Conservation (phyloP, 495 filamentous ascomycete species). For the Hypomontagnella submonticulosa region DNA sequence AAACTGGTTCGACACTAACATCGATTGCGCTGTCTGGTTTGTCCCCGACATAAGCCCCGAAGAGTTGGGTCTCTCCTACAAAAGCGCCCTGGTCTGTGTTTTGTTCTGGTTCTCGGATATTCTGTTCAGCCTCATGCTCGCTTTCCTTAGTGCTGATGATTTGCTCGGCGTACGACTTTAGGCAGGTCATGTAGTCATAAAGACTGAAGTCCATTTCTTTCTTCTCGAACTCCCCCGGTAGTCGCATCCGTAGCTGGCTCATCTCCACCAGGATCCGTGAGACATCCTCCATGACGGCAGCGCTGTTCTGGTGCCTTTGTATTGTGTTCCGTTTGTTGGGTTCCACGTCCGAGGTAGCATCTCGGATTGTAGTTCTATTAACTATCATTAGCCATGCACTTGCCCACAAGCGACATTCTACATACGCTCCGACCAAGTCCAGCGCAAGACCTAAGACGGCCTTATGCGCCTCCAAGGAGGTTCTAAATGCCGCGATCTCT, state of each 20-base stretch:
- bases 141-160: constrained; percentile 38
- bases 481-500: constrained; percentile 50
- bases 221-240: constrained; percentile 49
- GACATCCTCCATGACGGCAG: constrained; percentile 43
- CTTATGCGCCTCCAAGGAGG: constrained; percentile 54
- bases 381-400: constrained; percentile 18
- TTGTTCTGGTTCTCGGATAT: constrained; percentile 28
- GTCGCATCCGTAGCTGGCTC: constrained; percentile 42
- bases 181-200: constrained; percentile 49
- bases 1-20: constrained; percentile 45
- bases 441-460: constrained; percentile 53
- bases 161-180: constrained; percentile 47
- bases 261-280: constrained; percentile 46
- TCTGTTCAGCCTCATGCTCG: constrained; percentile 36
- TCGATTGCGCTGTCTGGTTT: constrained; percentile 59
- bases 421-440: constrained; percentile 55
- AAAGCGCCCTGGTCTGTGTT: constrained; percentile 34
- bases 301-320: constrained; percentile 38
- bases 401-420: constrained; percentile 19
- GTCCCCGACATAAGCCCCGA: constrained; percentile 48
- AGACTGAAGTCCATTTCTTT: constrained; percentile 48
- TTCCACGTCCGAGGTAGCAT: constrained; percentile 33
- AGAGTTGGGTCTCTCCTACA: constrained; percentile 41
- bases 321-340: constrained; percentile 39
- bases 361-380: constrained; percentile 46